Percentiles rank a stretch among this genome's conserved stretches.
Evolutionary conservation across 116 monocot genomes (phyloP).

Genomic region (Posidonia oceanica): DNA sequence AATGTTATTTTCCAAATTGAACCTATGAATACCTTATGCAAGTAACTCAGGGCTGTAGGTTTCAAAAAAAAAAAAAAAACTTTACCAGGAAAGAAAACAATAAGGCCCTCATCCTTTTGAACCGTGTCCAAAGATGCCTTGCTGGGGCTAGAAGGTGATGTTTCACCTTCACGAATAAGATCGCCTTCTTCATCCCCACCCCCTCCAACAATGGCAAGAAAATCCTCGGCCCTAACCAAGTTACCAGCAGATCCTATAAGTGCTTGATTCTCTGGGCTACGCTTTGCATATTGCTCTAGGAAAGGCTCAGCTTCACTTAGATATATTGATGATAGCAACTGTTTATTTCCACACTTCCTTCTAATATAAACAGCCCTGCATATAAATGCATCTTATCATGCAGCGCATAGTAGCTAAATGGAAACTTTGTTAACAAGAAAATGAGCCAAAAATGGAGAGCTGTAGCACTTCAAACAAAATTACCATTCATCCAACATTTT

Average conservation of each 20-base stretch:
- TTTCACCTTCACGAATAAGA: conserved; percentile 47
- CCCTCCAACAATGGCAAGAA: conserved; percentile 61
- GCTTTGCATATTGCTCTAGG: conserved; percentile 85
- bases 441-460: not conserved
- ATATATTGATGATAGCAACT: conserved; percentile 66
- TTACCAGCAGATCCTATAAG: conserved; percentile 88
- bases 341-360: conserved; percentile 79
- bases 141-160: conserved; percentile 18
- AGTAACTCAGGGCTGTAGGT: not conserved
- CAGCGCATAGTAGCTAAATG: not conserved
- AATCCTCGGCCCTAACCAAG: conserved; percentile 67
- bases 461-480: not conserved
- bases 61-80: not conserved
- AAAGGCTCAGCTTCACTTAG: conserved; percentile 96
- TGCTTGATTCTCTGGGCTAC: conserved; percentile 63
- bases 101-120: conserved; percentile 75
- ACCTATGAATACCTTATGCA: not conserved
- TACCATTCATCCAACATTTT: conserved; percentile 99
- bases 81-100: conserved; percentile 95
- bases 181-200: conserved; percentile 94
- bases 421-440: not conserved
- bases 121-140: conserved; percentile 30
- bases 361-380: conserved; percentile 89
- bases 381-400: not conserved
- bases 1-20: no score